A percentile compares a stretch with the other conserved stretches of the same genome.
These are phyloP conservation scores for Saccharomyces eubayanus DNA, from an alignment of 805 yeast species.

Conservation along the genomic window DNA sequence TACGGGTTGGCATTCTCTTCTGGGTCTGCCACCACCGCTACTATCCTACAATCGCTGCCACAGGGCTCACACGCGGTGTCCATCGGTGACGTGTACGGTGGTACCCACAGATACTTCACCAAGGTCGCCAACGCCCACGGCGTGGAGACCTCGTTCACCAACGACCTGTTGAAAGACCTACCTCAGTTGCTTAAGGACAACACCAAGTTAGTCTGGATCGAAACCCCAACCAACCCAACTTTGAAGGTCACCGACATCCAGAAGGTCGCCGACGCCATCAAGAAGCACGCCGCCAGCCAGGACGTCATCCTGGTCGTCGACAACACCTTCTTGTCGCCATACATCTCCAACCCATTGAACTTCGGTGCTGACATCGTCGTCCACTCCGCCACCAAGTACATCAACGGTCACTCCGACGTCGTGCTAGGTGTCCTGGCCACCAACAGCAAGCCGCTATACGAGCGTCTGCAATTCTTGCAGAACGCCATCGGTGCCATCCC, in stretches of 20 bases:
- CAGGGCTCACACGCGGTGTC: constrained; percentile 67
- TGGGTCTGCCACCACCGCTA: constrained; percentile 81
- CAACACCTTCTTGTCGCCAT: constrained; percentile 84
- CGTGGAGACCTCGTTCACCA: constrained; percentile 58
- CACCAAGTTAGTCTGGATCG: constrained; percentile 79
- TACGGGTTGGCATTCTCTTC: constrained; percentile 71
- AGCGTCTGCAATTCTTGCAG: constrained; percentile 65
- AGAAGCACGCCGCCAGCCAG: constrained; percentile 36
- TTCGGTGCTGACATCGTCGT: constrained; percentile 83
- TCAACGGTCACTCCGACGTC: constrained; percentile 89
- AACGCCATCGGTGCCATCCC: constrained; percentile 86
- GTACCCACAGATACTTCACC: constrained; percentile 85
- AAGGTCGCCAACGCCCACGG: constrained; percentile 78
- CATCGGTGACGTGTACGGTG: constrained; percentile 84
- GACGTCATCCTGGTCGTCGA: constrained; percentile 65
- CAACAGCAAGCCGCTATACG: constrained; percentile 51
- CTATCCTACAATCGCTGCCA: constrained; percentile 63
- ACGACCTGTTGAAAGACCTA: constrained; percentile 53
- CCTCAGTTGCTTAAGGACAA: constrained; percentile 46
- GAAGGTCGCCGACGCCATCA: constrained; percentile 49
- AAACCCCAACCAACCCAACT: constrained; percentile 85
- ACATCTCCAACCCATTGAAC: constrained; percentile 72
- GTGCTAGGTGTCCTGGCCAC: constrained; percentile 79
- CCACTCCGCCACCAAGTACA: constrained; percentile 84
- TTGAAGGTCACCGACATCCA: constrained; percentile 68